phyloP scores from a whole-genome alignment of 208 protist genomes.

The Wallacemonas collosoma region DNA sequence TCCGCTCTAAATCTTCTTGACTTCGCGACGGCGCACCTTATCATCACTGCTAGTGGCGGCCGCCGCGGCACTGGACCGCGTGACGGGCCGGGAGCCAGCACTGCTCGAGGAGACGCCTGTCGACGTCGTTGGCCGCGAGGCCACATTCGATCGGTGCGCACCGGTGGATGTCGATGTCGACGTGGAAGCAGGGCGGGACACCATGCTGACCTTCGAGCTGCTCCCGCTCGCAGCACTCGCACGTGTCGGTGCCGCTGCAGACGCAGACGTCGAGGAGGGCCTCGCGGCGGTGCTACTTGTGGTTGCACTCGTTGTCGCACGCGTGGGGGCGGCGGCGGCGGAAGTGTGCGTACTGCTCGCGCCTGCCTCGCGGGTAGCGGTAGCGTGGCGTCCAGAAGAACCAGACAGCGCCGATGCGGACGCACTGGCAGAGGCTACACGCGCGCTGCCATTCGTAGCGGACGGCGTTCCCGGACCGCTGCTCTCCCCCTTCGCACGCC shows the following conservation, averaged over 20 bases:
- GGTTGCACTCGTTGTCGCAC: conserved; percentile 18
- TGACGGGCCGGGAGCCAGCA: background rate
- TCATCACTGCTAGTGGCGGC: background rate
- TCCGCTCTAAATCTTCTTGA: background rate
- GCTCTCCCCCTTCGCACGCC: conserved; percentile 21
- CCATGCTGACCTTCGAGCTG: conserved; percentile 8
- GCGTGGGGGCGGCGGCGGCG: conserved; percentile 11
- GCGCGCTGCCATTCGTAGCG: conserved; percentile 10
- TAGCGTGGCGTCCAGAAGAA: background rate
- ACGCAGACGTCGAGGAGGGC: conserved; percentile 12
- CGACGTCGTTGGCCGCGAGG: conserved; percentile 11
- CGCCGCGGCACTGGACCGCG: background rate
- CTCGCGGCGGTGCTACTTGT: conserved; percentile 8
- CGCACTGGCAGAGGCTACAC: background rate
- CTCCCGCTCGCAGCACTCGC: conserved; percentile 17
- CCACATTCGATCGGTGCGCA: conserved; percentile 19
- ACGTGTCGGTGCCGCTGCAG: conserved; percentile 17
- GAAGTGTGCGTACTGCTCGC: background rate
- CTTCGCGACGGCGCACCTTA: conserved; percentile 10
- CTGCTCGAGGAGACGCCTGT: background rate
- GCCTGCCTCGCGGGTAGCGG: no score
- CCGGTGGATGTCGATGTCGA: conserved; percentile 10
- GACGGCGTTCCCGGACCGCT: conserved; percentile 7
- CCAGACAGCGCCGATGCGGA: background rate
- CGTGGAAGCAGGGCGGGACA: conserved; percentile 13